Percentiles rank a stretch among this genome's conserved stretches.
phyloP scores from a whole-genome alignment of 1,284 basidiomycete species.

The Tausonia pullulans region DNA sequence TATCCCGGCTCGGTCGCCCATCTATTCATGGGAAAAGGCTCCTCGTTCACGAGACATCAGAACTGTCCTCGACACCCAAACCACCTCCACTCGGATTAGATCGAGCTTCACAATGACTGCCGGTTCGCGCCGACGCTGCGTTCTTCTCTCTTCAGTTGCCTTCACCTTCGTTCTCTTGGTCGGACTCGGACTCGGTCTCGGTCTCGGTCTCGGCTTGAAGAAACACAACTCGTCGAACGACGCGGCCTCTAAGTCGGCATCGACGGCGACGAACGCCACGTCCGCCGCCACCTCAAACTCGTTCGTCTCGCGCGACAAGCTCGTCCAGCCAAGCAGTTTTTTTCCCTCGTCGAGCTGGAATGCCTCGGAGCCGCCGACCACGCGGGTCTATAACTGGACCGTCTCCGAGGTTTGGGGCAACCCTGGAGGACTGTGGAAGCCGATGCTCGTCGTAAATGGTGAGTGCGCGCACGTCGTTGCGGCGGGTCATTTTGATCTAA shows the following conservation, averaged over 20 bases:
- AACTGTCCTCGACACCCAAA: no score
- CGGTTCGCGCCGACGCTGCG: background rate
- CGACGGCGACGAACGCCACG: background rate
- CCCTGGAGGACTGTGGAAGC: constrained; percentile 35
- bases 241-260: background rate
- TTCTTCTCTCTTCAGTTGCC: constrained; percentile 12
- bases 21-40: no score
- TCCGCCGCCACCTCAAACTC: constrained; percentile 2
- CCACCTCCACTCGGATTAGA: no score
- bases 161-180: constrained; percentile 29
- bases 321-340: constrained; percentile 17
- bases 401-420: constrained; percentile 25
- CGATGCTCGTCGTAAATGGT: constrained; percentile 41
- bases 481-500: no score
- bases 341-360: constrained; percentile 23
- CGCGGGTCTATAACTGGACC: constrained; percentile 21
- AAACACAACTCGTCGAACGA: constrained; percentile 19
- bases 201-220: constrained; percentile 35
- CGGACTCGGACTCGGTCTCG: constrained; percentile 30
- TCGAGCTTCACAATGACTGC: background rate
- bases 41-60: no score
- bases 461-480: background rate
- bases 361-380: constrained; percentile 22
- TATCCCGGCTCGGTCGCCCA: no score
- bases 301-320: constrained; percentile 23